Evolutionary conservation across 2,329 filamentous ascomycete species (phyloP), one percentile per base, ranked within the genome.

Genomic region (Leptographium radiaticola): DNA sequence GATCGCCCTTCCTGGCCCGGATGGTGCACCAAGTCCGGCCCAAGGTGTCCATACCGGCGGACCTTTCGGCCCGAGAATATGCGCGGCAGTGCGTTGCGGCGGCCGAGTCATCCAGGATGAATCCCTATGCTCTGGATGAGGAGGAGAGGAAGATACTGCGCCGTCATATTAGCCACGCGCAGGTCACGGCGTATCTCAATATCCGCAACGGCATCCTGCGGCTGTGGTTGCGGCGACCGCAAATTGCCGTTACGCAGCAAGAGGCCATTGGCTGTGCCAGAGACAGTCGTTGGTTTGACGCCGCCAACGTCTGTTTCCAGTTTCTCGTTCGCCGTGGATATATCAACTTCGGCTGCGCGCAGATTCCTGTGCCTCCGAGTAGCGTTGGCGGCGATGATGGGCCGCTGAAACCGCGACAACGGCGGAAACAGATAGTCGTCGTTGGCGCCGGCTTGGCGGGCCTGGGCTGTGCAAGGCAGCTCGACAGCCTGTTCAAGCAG

Each of bases 361-460:
- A 89, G 30, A 51, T 54, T 7, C 43, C 42, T 3, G 36, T 4
- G 15, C 4, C 15, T 5, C 20, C 12, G 20, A 6, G 13, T 38
- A 33, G 36, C 46, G 25, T 38, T 18, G 30, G 16, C 20, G 15
- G 20, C 20, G 30, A 15, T 13, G 38, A 5, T 7, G 5, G 6
- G 39, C 48, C 12, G n/a, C 8, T 43, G 25, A 45, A 7, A 16
- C 13, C 34, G 16, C 12, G 10, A 10, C 36, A 36, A n/a, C n/a
- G 30, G 6, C 43, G 80, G 59, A 89, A 84, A 64, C 93, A 84
- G 0, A 79, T 98, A 53, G 84, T 89, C 40, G 80, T 98, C 11
- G 81, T 98, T 56, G 93, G 93, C 44, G 93, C 91, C 54, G 93
- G 93, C n/a, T 87, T 98, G 73, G 86, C 93, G 46, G 93, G 93